Evolutionary conservation across 2,329 filamentous ascomycete species (phyloP), one percentile per base, ranked within the genome.

Genomic region (Cercospora sp.): DNA sequence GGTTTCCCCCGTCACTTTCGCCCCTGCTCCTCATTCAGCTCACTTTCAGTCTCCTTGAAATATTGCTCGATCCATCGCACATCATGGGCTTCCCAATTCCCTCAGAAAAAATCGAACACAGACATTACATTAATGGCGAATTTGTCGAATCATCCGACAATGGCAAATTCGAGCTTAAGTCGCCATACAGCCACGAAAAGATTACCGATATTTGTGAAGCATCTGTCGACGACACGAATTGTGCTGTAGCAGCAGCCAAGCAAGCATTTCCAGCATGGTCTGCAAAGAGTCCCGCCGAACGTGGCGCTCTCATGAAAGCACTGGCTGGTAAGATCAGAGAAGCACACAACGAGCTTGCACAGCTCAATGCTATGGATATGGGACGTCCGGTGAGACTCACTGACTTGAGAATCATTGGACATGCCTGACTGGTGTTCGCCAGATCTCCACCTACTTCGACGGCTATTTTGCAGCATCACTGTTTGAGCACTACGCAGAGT

Each of bases 231-330:
- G 91, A 93, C 79, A 86, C 93, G 64, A 88, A 93, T 77, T 81
- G 79, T 9, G 91, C 91, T 13, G 91, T 93, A 18, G 81, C 84
- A 31, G 89, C 91, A 3, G 91, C 91, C 42, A 86, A 89, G 62
- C 84, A 84, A 71, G 91, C 91, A 2, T 88, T 93, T 76, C 72
- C 72, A 84, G 77, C 80, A 60, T 78, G 78, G 69, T 94, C 92
- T 90, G 81, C 86, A 67, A 67, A 75, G 48, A 66, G 64, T 2
- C 81, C 82, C 0, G 69, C 76, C 2, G 75, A 80, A 26, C 81
- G 85, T 5, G 82, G 79, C 3, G 68, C 72, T 20, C 79, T 78
- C 69, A 70, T 87, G 68, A 82, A 81, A 67, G 83, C 82, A 59
- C 78, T 87, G 0, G 83, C 83, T 0, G 75, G 69, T 0, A 77